Evolutionary conservation across 148 eudicot genomes (phyloP).

Genomic region (Silene uniflora): DNA sequence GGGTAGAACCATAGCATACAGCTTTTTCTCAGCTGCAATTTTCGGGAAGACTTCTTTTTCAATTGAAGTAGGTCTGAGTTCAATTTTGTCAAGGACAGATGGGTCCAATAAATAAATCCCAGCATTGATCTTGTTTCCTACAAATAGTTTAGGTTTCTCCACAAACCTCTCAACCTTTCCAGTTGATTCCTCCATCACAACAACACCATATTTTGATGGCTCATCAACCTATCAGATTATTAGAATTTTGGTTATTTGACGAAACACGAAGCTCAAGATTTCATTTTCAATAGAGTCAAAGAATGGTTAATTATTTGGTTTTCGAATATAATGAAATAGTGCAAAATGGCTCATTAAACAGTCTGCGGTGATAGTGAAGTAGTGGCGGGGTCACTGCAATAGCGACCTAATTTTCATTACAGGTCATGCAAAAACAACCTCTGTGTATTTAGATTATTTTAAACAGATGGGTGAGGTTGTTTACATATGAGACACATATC

Average conservation of each 20-base stretch:
- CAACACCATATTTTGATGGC: conserved; percentile 94
- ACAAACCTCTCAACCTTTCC: conserved; percentile 82
- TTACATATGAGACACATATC: too few species aligned
- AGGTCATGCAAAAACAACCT: too few species aligned
- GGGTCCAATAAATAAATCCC: conserved; percentile 85
- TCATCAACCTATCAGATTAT: conserved; percentile 68
- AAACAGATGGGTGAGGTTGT: too few species aligned
- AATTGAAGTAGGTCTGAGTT: conserved; percentile 77
- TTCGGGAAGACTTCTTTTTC: conserved; percentile 89
- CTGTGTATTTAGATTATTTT: too few species aligned
- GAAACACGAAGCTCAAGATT: too few species aligned
- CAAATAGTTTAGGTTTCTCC: conserved; percentile 85
- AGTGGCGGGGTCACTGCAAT: too few species aligned
- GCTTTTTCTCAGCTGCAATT: conserved; percentile 59
- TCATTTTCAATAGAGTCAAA: too few species aligned
- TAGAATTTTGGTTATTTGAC: not conserved
- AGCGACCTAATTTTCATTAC: too few species aligned
- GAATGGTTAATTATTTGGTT: too few species aligned
- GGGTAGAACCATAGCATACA: conserved; percentile 79
- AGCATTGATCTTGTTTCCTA: conserved; percentile 96
- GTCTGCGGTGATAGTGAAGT: too few species aligned
- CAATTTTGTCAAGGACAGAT: conserved; percentile 72
- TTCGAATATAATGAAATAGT: too few species aligned
- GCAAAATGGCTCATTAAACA: too few species aligned
- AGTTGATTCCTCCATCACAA: conserved; percentile 79